Evolutionary conservation across 78 protist species (phyloP).

Genomic region (Diacronema lutheri): DNA sequence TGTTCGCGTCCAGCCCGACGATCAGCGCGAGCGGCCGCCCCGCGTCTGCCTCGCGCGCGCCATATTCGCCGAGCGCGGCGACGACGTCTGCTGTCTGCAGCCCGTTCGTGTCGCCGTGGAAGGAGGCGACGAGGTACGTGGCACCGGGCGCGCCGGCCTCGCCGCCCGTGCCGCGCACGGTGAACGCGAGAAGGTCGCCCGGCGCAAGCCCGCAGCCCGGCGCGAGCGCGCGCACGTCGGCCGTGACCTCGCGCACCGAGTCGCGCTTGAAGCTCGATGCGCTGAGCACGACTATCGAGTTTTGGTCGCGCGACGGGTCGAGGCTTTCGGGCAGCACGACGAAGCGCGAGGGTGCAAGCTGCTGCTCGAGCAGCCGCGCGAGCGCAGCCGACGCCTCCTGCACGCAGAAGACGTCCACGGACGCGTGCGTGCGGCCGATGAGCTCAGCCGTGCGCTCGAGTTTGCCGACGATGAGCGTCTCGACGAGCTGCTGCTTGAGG

Average conservation of each 20-base stretch:
- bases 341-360: not conserved
- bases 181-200: not conserved
- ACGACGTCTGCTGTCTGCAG: not conserved
- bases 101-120: conserved; percentile 49
- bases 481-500: not conserved
- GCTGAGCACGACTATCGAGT: not conserved
- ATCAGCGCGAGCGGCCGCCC: not conserved
- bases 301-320: conserved; percentile 21
- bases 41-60: not conserved
- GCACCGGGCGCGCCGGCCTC: not conserved
- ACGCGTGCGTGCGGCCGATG: not conserved
- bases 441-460: not conserved
- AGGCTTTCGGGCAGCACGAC: not conserved
- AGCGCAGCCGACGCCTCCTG: conserved; percentile 22
- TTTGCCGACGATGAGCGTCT: not conserved
- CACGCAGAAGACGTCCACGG: not conserved
- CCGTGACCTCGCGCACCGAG: not conserved
- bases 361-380: not conserved
- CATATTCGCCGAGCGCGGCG: not conserved
- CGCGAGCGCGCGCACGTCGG: not conserved
- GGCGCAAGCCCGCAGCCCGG: not conserved
- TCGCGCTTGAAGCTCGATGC: not conserved
- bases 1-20: conserved; percentile 45
- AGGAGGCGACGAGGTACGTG: not conserved
- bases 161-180: not conserved